Evolutionary conservation across 371 early-diverging fungal genomes (phyloP), one percentile per base, ranked within the genome.

Genomic region (Syncephalastrum racemosum): DNA sequence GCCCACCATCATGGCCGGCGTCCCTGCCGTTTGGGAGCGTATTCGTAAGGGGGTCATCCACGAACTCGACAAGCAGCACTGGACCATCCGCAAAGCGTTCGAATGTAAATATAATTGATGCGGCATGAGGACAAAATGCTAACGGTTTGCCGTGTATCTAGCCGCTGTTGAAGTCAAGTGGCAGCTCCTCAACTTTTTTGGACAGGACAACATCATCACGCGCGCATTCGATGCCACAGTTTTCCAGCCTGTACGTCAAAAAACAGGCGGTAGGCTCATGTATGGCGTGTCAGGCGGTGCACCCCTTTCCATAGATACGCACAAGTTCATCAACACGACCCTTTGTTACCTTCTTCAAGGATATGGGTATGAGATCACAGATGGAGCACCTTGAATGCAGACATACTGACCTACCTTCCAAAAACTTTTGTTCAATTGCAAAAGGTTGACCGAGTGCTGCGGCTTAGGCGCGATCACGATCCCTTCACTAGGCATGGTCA

Each of bases 251-350:
- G 86, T 96, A 50, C 75, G 84, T 46, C 83, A 81, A 19, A 75
- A 88, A 36, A 91, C 93, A 23, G 99, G 99, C 24, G 98, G 97
- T n/a, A 70, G 85, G 1, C 80, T 99, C 23, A 73, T 75, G 53
- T 81, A 88, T 61, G 86, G 88, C 39, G 59, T 98, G n/a, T 89
- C 90, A 20, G 99, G 98, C 24, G 96, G 97, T 36, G 98, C 98
- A 0, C 92, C 97, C 10, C 82, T 97, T 52, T 86, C 90, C 55
- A 69, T 75, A 22, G 89, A 92, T n/a, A 90, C 92, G 4, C 91
- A 96, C 49, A 73, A 83, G 58, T 95, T 95, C 62, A 67, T 99
- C 67, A 79, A 84, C 10, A 79, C 84, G n/a, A 80, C 86, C 4
- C 63, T 94, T 22, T 87, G 89, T 64, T 80, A 76, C 7, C 68